Evolutionary conservation across 1,284 basidiomycete species (phyloP), one percentile per base, ranked within the genome.

Genomic region (Austroboletus sp.): DNA sequence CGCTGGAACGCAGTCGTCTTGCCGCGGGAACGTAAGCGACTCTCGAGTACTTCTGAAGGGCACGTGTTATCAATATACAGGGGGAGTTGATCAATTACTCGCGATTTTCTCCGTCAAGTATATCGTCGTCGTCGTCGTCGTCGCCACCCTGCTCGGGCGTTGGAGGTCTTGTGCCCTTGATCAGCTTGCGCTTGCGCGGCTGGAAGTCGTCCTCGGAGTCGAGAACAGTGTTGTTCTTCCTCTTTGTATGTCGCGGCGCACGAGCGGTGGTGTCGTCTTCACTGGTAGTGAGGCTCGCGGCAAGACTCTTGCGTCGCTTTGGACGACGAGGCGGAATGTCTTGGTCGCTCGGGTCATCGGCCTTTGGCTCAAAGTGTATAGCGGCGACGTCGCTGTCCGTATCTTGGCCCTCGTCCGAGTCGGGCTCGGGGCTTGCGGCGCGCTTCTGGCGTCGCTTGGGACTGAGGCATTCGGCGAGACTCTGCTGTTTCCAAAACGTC

Each of bases 1-100:
- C 72, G 72, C 53, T 83, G 78, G 58, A 77, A 87, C 4, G 62
- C 53, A 11, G 77, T 76, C 58, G 74, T 73, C 59, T 79, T 85
- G 42, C 70, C 69, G 17, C 84, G 74, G 26, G 67, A 65, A 29
- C 87, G 78, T 19, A 89, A 63, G 31, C 87, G 79, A 6, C 65
- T 68, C 27, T 79, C 70, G 38, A 89, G 65, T 21, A 89, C 82
- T 46, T 70, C 82, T 89, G 52, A 34, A 12, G 25, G 29, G 44
- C 40, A 12, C 10, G 25, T 35, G 27, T 49, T 15, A 47, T 30
- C 37, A 26, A 40, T 21, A 35, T 13, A 38, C 23, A n/a, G 39
- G 21, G 44, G 19, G 35, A 3, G 13, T 4, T 40, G 19, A 16
- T 36, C 27, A 26, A 4, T 13, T 29, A 52, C 70, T 54, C 54